Percentiles rank a stretch among this genome's conserved stretches.
These are phyloP conservation scores for Rutstroemia sp. DNA, from an alignment of 2,329 filamentous ascomycete species.

Conservation along the genomic window DNA sequence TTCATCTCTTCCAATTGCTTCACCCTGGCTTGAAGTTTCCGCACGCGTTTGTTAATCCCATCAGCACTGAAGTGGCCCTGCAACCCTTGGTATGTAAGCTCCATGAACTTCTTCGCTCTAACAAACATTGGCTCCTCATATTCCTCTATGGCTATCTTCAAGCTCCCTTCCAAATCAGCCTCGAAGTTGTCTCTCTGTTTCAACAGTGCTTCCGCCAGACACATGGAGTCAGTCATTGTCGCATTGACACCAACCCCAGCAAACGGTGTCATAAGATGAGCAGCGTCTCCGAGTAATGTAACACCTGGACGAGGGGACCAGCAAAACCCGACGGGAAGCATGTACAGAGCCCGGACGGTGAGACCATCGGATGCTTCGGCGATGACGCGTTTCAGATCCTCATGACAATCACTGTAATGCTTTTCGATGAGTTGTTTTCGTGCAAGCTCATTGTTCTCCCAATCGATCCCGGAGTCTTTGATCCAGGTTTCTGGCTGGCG, in stretches of 20 bases:
- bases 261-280: slow-evolving; percentile 41
- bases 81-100: slow-evolving; percentile 17
- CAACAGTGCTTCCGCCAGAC: slow-evolving; percentile 33
- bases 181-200: slow-evolving; percentile 10
- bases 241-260: slow-evolving; percentile 43
- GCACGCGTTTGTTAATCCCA: slow-evolving; percentile 8
- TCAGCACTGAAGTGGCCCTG: slow-evolving; percentile 17
- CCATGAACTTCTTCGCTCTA: slow-evolving; percentile 14
- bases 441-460: slow-evolving; percentile 10
- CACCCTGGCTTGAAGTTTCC: not conserved
- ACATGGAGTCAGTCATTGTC: slow-evolving; percentile 38
- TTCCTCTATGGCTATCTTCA: slow-evolving; percentile 13
- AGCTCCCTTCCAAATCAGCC: not conserved
- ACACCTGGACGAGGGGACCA: slow-evolving; percentile 31
- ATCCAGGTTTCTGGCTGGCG: slow-evolving; percentile 19
- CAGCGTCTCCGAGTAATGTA: slow-evolving; percentile 43
- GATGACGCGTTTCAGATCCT: slow-evolving; percentile 17
- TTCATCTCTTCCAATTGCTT: not conserved
- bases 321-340: slow-evolving; percentile 30
- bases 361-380: slow-evolving; percentile 13
- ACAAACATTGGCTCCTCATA: slow-evolving; percentile 21
- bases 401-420: slow-evolving; percentile 17
- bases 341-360: slow-evolving; percentile 16
- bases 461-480: slow-evolving; percentile 21
- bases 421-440: slow-evolving; percentile 10